Base-by-base conservation (phyloP, 1,139 yeast species). In the Candida frijolesensis region DNA sequence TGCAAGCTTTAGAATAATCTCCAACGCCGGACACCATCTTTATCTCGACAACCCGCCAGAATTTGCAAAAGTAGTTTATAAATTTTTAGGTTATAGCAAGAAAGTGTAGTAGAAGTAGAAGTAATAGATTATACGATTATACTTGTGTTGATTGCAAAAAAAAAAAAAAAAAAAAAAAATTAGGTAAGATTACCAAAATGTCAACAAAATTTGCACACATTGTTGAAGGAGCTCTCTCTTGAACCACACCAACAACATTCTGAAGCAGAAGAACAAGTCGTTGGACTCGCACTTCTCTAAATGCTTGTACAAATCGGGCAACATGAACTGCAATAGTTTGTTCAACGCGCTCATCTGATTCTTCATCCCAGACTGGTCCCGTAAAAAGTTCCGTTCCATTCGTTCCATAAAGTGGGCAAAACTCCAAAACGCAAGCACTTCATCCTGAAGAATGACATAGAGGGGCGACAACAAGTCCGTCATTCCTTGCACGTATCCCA, bases 401-500 rank as follows among this genome's bases (percentile, higher is more conserved):
- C 96, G 76, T 46, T 89, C 91, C 99, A 95, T 94, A 59, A 90
- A 89, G 45, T 85, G 82, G 16, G 83, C 77, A 71, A 94, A 94
- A 15, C 94, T 87, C 96, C 97, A 91, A 65, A 94, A 94, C 2
- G 96, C 77, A 32, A 90, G 63, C 0, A 85, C 75, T 59, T 92
- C 97, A 65, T 92, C 96, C 61, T 84, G 84, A 42, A 89, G 71
- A 7, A 84, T 79, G 42, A 84, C 88, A 64, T 91, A 95, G 5
- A 94, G 68, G 0, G 98, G 98, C 0, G 97, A 87, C 39, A 95
- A 73, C 49, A 94, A 72, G 66, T 94, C 99, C 8, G 96, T 85
- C 99, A 94, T 94, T 1, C 99, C 99, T 70, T 94, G 99, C 19
- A 94, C 97, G 63, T 94, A 94, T 0, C 99, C 99, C 59, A 95